Percentiles rank a stretch among this genome's conserved stretches.
These are phyloP conservation scores for Cystofilobasidium capitatum DNA, from an alignment of 768 basidiomycete genomes.

Conservation along the genomic window DNA sequence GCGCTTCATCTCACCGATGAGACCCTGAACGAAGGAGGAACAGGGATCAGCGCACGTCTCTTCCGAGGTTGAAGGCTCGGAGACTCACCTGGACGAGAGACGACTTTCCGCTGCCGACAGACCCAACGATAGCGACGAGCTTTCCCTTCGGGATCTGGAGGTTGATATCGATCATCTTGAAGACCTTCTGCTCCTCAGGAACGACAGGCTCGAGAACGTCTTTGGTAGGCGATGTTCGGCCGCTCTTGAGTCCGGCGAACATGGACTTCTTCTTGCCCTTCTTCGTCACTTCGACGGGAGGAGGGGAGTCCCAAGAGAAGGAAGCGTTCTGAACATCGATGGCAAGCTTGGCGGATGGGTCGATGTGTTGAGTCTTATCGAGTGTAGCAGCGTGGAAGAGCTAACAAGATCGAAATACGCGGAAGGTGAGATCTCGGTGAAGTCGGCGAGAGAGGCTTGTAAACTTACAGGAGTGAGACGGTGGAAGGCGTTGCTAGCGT, in stretches of 20 bases:
- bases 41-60: too few species aligned
- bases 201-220: conserved; percentile 22
- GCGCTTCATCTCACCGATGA: conserved; percentile 73
- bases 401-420: neutral
- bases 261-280: conserved; percentile 20
- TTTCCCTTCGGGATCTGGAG: conserved; percentile 64
- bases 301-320: conserved; percentile 55
- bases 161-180: conserved; percentile 57
- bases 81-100: neutral
- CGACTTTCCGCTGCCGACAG: conserved; percentile 50
- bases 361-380: conserved; percentile 43
- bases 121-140: conserved; percentile 74
- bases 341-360: conserved; percentile 46
- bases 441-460: neutral
- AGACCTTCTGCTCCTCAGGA: conserved; percentile 40
- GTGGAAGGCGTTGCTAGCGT: conserved; percentile 55
- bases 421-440: neutral
- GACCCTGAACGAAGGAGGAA: conserved; percentile 50
- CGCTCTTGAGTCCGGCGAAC: conserved; percentile 2
- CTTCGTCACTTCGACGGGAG: conserved; percentile 7
- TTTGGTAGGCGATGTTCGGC: neutral
- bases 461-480: conserved; percentile 44
- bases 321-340: conserved; percentile 49
- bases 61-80: conserved; percentile 44
- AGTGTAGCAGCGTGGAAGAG: conserved; percentile 50